Percentiles rank a stretch among this genome's conserved stretches.
These are phyloP conservation scores for Physcia stellaris DNA, from an alignment of 495 filamentous ascomycete species.

Conservation along the genomic window DNA sequence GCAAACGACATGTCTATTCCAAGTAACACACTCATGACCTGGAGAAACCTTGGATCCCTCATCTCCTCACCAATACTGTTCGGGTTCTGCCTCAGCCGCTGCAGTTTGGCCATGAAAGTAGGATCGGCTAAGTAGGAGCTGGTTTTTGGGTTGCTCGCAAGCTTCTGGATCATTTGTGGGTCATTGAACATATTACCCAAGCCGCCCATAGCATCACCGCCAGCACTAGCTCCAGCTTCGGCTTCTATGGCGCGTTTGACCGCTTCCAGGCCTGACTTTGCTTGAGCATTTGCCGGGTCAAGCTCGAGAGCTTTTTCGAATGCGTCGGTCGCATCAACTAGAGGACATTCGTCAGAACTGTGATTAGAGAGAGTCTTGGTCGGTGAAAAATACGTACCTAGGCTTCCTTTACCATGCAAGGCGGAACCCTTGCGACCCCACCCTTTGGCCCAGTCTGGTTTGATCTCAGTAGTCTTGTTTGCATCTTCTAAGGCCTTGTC, in stretches of 20 bases:
- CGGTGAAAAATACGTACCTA: constrained; percentile 35
- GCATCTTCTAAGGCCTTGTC: constrained; percentile 77
- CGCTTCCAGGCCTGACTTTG: constrained; percentile 71
- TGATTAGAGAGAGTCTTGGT: neutral
- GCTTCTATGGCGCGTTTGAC: constrained; percentile 80
- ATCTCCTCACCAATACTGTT: constrained; percentile 66
- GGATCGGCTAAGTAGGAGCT: constrained; percentile 68
- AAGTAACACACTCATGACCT: constrained; percentile 85
- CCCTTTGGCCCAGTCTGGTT: constrained; percentile 97
- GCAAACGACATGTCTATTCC: constrained; percentile 81
- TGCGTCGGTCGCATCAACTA: constrained; percentile 69
- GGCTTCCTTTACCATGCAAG: constrained; percentile 71
- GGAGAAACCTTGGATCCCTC: constrained; percentile 79
- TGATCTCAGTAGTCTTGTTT: constrained; percentile 80
- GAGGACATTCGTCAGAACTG: no score
- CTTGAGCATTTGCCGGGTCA: constrained; percentile 82
- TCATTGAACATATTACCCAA: constrained; percentile 88
- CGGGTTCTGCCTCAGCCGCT: constrained; percentile 67
- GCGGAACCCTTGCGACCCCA: constrained; percentile 87
- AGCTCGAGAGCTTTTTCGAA: constrained; percentile 86
- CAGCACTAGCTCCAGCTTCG: constrained; percentile 56
- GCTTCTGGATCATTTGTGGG: constrained; percentile 75
- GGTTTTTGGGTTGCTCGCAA: constrained; percentile 89
- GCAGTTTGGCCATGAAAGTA: constrained; percentile 80
- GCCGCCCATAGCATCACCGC: constrained; percentile 52